A percentile compares a stretch with the other conserved stretches of the same genome.
Evolutionary conservation across 768 basidiomycete genomes (phyloP).

Genomic region (Tricholoma furcatifolium): DNA sequence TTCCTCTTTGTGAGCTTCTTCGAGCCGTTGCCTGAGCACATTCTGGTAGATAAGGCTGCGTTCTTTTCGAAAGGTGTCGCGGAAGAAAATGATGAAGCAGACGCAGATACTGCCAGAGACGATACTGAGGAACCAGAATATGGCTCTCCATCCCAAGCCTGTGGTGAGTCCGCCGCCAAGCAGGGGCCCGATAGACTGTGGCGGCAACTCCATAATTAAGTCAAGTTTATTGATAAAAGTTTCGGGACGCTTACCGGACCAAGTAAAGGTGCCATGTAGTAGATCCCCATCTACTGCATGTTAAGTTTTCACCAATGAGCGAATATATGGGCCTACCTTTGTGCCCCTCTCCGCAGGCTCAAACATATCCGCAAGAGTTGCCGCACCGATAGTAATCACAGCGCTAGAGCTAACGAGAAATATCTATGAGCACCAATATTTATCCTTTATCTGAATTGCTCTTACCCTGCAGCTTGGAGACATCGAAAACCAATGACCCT

Average conservation of each 20-base stretch:
- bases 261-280: constrained; percentile 78
- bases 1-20: constrained; percentile 14
- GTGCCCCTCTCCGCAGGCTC: constrained; percentile 73
- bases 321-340: constrained; percentile 31
- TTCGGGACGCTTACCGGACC: constrained; percentile 45
- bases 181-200: constrained; percentile 59
- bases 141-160: constrained; percentile 72
- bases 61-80: constrained; percentile 81
- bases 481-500: constrained; percentile 65
- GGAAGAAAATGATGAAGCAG: constrained; percentile 66
- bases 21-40: constrained; percentile 48
- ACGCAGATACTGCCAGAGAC: constrained; percentile 54
- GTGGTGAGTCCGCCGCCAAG: constrained; percentile 69
- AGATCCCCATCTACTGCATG: constrained; percentile 63
- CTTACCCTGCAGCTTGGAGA: constrained; percentile 64
- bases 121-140: constrained; percentile 80
- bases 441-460: constrained; percentile 8
- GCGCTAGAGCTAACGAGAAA: constrained; percentile 19
- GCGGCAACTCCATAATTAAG: not conserved
- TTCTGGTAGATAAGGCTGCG: constrained; percentile 80
- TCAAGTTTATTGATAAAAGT: not conserved
- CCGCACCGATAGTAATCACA: constrained; percentile 62
- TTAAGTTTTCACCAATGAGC: not conserved
- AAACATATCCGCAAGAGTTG: constrained; percentile 77
- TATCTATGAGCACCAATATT: not conserved